Conservation (phyloP, 2,329 filamentous ascomycete species). For the Botrytis byssoidea region DNA sequence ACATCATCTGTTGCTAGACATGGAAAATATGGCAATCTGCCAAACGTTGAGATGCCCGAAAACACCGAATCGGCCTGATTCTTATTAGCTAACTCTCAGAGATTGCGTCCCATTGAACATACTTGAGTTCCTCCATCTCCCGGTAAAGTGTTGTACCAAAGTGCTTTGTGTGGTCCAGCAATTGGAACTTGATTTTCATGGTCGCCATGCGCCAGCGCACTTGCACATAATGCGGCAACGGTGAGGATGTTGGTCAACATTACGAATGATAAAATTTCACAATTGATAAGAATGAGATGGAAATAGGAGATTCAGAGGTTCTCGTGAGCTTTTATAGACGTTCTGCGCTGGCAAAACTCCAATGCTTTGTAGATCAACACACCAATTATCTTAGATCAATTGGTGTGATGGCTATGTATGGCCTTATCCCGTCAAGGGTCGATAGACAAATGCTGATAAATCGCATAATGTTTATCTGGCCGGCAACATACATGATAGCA, state of each 20-base stretch:
- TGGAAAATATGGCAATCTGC: slow-evolving; percentile 72
- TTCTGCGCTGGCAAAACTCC: slow-evolving; percentile 5
- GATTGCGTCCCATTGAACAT: slow-evolving; percentile 28
- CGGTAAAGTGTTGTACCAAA: slow-evolving; percentile 82
- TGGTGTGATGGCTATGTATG: background rate
- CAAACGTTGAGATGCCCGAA: slow-evolving; percentile 84
- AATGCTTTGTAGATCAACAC: slow-evolving; percentile 8
- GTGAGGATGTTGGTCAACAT: slow-evolving; percentile 36
- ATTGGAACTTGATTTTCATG: slow-evolving; percentile 60
- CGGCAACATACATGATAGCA: slow-evolving; percentile 8
- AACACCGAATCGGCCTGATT: slow-evolving; percentile 79
- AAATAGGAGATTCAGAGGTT: background rate
- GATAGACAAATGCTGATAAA: background rate
- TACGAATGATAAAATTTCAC: slow-evolving; percentile 17
- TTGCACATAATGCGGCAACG: slow-evolving; percentile 32
- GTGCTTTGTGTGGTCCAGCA: slow-evolving; percentile 64
- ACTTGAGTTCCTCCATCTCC: slow-evolving; percentile 84
- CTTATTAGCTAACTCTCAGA: slow-evolving; percentile 20
- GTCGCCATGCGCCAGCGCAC: slow-evolving; percentile 91
- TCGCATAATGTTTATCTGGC: slow-evolving; percentile 7
- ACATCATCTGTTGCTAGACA: slow-evolving; percentile 69
- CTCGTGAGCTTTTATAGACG: slow-evolving; percentile 1
- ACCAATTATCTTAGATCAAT: slow-evolving; percentile 12
- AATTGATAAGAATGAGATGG: slow-evolving; percentile 4
- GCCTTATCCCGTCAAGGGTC: slow-evolving; percentile 8